Base-by-base conservation (phyloP, 345 rosid genomes). In the Eutrema yunnanense region DNA sequence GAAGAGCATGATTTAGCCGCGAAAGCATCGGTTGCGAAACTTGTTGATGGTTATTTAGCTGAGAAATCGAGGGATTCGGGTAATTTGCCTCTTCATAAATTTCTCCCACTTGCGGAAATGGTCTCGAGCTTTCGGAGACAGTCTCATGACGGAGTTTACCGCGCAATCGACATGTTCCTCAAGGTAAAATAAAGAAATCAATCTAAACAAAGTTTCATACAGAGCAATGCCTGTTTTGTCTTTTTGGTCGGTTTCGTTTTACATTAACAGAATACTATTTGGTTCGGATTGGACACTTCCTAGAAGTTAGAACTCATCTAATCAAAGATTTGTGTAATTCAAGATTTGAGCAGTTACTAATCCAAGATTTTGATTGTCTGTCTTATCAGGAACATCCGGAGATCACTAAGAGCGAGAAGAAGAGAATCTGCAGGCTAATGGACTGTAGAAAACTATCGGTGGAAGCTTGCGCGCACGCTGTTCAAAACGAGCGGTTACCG, bases 401-500 rank as follows among this genome's bases (percentile, higher is more conserved):
- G 75, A 74, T 84, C 37, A 78, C 63, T 68, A 87, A 89, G 75
- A 79, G 92, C 29, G 96, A 92, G 72, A 87, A 82, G 83, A 90
- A 90, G 83, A 83, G 82, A 66, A 74, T 90, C 22, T 92, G 98
- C 83, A 82, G 81, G 67, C 74, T 92, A 61, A 83, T 92, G 93
- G 89, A 92, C 72, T 88, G 96, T 82, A 78, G 84, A 72, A 92
- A 92, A 58, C 80, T 92, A 42, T 92, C 98, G 3, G 84, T 73
- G 0, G 93, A 83, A 29, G 98, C 96, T 6, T 86, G 93, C 76
- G 86, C 86, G 55, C 96, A 92, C 43, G 98, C 89, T 0, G 88
- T 90, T 14, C 98, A 92, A 75, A 90, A 92, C 54, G 98, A 92
- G 79, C 72, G 98, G 44, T 84, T 92, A 44, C 96, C 96, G 0